Evolutionary conservation across 495 filamentous ascomycete species (phyloP), one percentile per base, ranked within the genome.

Genomic region (Tuber aestivum): DNA sequence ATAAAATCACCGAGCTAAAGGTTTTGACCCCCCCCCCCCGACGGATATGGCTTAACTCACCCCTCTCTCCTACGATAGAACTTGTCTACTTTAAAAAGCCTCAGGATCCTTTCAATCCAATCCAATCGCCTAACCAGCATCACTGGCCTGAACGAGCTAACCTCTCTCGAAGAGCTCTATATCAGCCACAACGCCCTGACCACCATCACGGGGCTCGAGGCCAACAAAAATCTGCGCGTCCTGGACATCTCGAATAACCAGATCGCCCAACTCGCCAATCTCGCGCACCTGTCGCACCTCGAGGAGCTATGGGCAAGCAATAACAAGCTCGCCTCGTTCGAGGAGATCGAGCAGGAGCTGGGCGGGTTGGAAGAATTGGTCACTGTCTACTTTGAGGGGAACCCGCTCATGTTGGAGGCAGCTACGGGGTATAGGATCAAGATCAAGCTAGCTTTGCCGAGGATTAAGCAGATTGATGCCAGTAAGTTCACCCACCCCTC

Each of bases 361-460:
- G 61, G 72, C 2, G 91, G 93, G 78, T 96, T 94, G 85, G 85
- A 92, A 83, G 86, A 91, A 65, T 85, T 99, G 81, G 87, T 91
- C 75, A 98, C 96, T 3, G 95, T 99, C 40, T 99, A 99, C 83
- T 96, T 99, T 81, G 95, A 99, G 84, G 94, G 94, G 0, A 97
- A 97, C 81, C 95, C 95, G 69, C 83, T 99, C 81, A 94, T 98
- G 86, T 87, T 87, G 78, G 89, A 87, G 75, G 88, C 87, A 40
- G 90, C 90, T 56, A 91, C 90, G 32, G 83, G 97, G 71, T 99
- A 99, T 84, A 87, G 96, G 83, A 97, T 97, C 83, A 98, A 99
- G 86, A 89, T 99, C 41, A 87, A 90, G 78, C 85, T 99, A 84
- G 91, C 93, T 70, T 84, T 99, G 84, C 95, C 95, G 80, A 90